Evolutionary conservation across 441 rosid genomes (phyloP).

Genomic region (Flueggea neowawraea): DNA sequence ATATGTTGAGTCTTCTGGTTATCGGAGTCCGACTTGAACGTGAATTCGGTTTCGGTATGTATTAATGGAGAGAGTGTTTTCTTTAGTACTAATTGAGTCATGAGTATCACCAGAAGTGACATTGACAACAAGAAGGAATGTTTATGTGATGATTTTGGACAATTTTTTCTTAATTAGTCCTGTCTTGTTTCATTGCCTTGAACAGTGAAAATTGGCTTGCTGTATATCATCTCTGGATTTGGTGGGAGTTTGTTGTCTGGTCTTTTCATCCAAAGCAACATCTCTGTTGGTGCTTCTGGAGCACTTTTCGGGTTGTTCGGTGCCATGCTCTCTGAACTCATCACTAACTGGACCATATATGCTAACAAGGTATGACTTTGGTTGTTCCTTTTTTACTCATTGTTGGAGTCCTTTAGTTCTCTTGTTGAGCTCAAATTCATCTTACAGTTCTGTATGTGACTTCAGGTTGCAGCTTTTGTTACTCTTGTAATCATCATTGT

Average conservation of each 20-base stretch:
- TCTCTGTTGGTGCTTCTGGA: constrained; percentile 96
- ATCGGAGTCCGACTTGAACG: constrained; percentile 89
- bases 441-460: constrained; percentile 9
- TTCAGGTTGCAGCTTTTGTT: constrained; percentile 58
- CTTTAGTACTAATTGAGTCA: too few species aligned
- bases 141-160: too few species aligned
- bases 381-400: not conserved
- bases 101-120: too few species aligned
- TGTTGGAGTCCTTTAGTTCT: not conserved
- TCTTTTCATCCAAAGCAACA: constrained; percentile 67
- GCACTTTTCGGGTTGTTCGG: constrained; percentile 90
- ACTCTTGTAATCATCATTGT: constrained; percentile 60
- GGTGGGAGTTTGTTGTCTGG: constrained; percentile 91
- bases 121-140: too few species aligned
- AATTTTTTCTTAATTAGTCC: too few species aligned
- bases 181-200: constrained; percentile 3
- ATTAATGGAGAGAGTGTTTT: not conserved
- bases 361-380: constrained; percentile 50
- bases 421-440: not conserved
- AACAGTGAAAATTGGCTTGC: constrained; percentile 64
- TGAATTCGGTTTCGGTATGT: constrained; percentile 87
- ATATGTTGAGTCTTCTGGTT: constrained; percentile 78
- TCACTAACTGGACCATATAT: constrained; percentile 86
- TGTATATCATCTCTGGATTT: constrained; percentile 78
- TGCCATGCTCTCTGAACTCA: constrained; percentile 89